Evolutionary conservation across 805 yeast genomes (phyloP).

Genomic region (Kuraishia capsulata): DNA sequence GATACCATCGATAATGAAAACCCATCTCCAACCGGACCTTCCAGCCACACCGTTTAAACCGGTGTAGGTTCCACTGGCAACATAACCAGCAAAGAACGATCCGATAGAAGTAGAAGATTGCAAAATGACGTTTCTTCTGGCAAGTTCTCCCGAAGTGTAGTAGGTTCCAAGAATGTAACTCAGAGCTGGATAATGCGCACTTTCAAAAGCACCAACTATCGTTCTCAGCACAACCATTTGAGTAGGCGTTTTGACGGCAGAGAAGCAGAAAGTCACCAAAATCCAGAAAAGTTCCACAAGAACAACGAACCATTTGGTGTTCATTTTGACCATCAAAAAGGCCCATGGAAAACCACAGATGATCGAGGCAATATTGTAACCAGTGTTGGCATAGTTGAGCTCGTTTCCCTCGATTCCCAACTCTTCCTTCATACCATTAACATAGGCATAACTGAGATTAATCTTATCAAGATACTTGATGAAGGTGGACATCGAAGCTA

Average conservation of each 20-base stretch:
- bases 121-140: conserved; percentile 51
- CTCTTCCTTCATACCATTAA: conserved; percentile 47
- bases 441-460: conserved; percentile 53
- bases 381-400: conserved; percentile 45
- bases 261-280: conserved; percentile 48
- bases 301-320: conserved; percentile 45
- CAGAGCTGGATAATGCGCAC: conserved; percentile 55
- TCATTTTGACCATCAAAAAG: conserved; percentile 44
- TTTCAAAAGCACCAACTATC: conserved; percentile 61
- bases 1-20: conserved; percentile 42
- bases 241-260: conserved; percentile 35
- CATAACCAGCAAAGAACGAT: conserved; percentile 44
- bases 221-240: conserved; percentile 56
- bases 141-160: conserved; percentile 47
- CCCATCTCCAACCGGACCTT: conserved; percentile 44
- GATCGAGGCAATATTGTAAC: conserved; percentile 50
- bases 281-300: conserved; percentile 60
- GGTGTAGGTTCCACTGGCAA: conserved; percentile 31
- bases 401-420: conserved; percentile 52
- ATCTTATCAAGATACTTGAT: conserved; percentile 42
- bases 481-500: conserved; percentile 20
- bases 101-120: conserved; percentile 58
- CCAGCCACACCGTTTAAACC: conserved; percentile 16
- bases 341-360: conserved; percentile 57
- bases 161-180: conserved; percentile 52